Evolutionary conservation across 805 yeast genomes (phyloP).

Genomic region (Candida lessepsii): DNA sequence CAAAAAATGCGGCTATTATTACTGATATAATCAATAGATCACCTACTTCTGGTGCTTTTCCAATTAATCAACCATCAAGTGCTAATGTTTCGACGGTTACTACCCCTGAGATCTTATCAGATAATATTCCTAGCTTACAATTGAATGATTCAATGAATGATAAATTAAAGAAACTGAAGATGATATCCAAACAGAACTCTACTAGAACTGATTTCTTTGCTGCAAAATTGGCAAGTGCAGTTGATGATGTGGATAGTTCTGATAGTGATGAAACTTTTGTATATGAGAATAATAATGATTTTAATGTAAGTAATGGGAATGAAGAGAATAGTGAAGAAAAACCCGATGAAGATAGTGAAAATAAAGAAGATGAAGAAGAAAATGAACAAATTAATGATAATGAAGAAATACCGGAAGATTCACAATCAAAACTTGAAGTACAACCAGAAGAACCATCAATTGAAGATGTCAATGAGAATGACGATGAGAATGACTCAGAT

Average conservation of each 20-base stretch:
- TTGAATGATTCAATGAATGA: slow-evolving; percentile 8
- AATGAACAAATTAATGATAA: not conserved
- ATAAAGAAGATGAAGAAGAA: slow-evolving; percentile 16
- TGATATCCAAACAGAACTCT: slow-evolving; percentile 48
- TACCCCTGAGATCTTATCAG: slow-evolving; percentile 9
- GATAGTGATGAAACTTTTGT: slow-evolving; percentile 96
- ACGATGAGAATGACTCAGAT: not conserved
- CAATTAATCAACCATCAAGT: slow-evolving; percentile 8
- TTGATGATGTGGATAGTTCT: slow-evolving; percentile 81
- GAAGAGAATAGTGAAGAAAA: slow-evolving; percentile 8
- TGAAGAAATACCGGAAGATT: not conserved
- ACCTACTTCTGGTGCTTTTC: slow-evolving; percentile 26
- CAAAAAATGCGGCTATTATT: slow-evolving; percentile 34
- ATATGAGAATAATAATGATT: slow-evolving; percentile 57
- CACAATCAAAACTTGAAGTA: not conserved
- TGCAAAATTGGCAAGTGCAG: slow-evolving; percentile 91
- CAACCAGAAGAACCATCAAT: not conserved
- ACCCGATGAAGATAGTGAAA: slow-evolving; percentile 21
- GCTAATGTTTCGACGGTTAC: not conserved
- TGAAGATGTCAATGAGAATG: not conserved
- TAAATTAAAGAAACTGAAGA: slow-evolving; percentile 23
- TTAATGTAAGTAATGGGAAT: slow-evolving; percentile 7
- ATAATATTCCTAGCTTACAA: slow-evolving; percentile 15
- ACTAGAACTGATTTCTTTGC: slow-evolving; percentile 93
- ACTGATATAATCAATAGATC: slow-evolving; percentile 37